A percentile compares a stretch with the other conserved stretches of the same genome.
These are phyloP conservation scores for Neurospora sp. DNA, from an alignment of 495 filamentous ascomycete genomes.

Conservation along the genomic window DNA sequence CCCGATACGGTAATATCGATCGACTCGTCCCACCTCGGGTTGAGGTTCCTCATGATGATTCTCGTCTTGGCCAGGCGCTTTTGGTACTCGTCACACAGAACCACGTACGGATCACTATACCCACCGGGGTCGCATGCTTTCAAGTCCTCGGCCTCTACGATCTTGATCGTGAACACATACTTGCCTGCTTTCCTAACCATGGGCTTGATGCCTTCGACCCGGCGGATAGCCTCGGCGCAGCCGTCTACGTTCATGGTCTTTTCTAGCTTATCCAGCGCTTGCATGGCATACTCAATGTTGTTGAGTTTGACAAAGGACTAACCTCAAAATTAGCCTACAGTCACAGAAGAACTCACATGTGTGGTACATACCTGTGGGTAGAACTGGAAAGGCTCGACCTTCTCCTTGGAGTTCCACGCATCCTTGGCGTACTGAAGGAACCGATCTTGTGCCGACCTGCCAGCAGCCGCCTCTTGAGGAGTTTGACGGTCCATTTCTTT, in stretches of 20 bases:
- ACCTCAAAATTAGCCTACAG: constrained; percentile 6
- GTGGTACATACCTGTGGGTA: constrained; percentile 66
- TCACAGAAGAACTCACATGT: background rate
- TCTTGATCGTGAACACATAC: constrained; percentile 97
- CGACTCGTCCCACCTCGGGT: constrained; percentile 95
- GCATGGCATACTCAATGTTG: constrained; percentile 88
- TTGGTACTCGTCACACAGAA: constrained; percentile 94
- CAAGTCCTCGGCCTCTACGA: constrained; percentile 96
- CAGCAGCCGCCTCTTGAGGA: constrained; percentile 71
- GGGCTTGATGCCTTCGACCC: constrained; percentile 41
- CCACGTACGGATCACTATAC: constrained; percentile 92
- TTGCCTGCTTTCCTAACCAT: constrained; percentile 54
- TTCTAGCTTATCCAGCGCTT: constrained; percentile 83
- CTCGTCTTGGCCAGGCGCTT: constrained; percentile 94
- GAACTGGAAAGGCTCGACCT: constrained; percentile 96
- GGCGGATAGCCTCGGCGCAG: constrained; percentile 72
- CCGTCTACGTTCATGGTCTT: constrained; percentile 86
- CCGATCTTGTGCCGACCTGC: constrained; percentile 80
- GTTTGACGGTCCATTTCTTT: constrained; percentile 88
- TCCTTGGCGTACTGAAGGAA: constrained; percentile 88
- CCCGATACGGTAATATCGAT: constrained; percentile 92
- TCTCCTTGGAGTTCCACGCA: constrained; percentile 88
- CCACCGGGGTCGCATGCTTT: constrained; percentile 96
- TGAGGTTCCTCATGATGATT: constrained; percentile 82
- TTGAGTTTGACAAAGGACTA: constrained; percentile 97